A percentile compares a stretch with the other conserved stretches of the same genome.
These are phyloP conservation scores for Fistulifera pelliculosa DNA, from an alignment of 108 stramenopile species.

Conservation along the genomic window DNA sequence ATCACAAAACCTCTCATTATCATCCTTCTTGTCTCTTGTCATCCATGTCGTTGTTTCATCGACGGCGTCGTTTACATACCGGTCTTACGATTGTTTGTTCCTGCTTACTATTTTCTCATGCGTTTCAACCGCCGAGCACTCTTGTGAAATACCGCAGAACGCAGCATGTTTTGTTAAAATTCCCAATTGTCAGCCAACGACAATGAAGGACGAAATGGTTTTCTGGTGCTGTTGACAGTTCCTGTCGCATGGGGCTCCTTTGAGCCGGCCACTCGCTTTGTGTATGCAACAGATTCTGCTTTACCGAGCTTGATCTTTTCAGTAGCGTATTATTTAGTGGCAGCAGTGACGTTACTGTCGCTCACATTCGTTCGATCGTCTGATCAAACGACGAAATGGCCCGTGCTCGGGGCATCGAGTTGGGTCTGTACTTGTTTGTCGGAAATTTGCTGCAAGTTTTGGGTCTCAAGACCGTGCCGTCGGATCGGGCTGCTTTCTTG, in stretches of 20 bases:
- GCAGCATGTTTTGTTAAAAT: no score
- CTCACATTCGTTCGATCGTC: neutral
- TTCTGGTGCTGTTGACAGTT: slow-evolving; percentile 55
- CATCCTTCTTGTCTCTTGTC: no score
- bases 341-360: slow-evolving; percentile 22
- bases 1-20: no score
- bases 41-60: no score
- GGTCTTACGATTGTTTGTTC: no score
- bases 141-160: no score
- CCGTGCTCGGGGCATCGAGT: slow-evolving; percentile 51
- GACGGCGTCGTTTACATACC: no score
- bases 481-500: slow-evolving; percentile 75
- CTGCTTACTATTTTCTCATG: no score
- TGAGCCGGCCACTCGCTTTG: slow-evolving; percentile 68
- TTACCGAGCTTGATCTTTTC: slow-evolving; percentile 74
- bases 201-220: slow-evolving; percentile 22
- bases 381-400: slow-evolving; percentile 5
- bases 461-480: slow-evolving; percentile 65
- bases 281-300: slow-evolving; percentile 63
- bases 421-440: slow-evolving; percentile 72
- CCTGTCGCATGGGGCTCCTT: slow-evolving; percentile 83
- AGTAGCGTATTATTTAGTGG: slow-evolving; percentile 68
- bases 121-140: no score
- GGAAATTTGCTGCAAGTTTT: slow-evolving; percentile 74
- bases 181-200: no score